A percentile compares a stretch with the other conserved stretches of the same genome.
Conservation (phyloP, 2,329 filamentous ascomycete genomes). For the Colletotrichum melonis region DNA sequence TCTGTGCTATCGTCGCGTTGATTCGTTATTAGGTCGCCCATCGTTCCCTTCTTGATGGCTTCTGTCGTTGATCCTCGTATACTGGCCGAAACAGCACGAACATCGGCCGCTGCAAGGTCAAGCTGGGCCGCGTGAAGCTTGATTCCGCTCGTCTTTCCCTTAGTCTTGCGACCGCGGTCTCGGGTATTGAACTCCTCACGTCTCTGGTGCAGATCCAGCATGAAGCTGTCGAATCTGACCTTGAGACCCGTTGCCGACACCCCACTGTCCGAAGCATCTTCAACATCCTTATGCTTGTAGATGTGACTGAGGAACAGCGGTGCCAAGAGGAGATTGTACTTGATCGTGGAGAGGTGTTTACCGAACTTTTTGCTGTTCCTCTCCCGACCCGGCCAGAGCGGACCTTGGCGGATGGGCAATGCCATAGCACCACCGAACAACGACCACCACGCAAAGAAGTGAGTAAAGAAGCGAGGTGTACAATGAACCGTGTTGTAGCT, state of each 20-base stretch:
- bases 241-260: conserved; percentile 97
- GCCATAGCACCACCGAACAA: conserved; percentile 96
- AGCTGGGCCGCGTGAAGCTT: conserved; percentile 95
- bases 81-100: conserved; percentile 91
- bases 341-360: conserved; percentile 96
- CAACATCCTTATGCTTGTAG: conserved; percentile 97
- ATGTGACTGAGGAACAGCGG: conserved; percentile 96
- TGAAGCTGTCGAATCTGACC: conserved; percentile 94
- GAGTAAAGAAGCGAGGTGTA: conserved; percentile 95
- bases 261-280: conserved; percentile 80
- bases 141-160: conserved; percentile 89
- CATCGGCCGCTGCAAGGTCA: conserved; percentile 90
- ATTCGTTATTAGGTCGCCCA: conserved; percentile 63
- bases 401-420: conserved; percentile 91
- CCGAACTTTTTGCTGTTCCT: conserved; percentile 99
- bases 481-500: conserved; percentile 98
- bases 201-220: conserved; percentile 94
- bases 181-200: conserved; percentile 90
- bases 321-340: conserved; percentile 93
- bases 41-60: conserved; percentile 73
- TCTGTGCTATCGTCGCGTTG: conserved; percentile 71
- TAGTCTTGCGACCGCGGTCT: conserved; percentile 79
- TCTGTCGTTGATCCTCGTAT: conserved; percentile 85
- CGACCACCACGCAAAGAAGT: conserved; percentile 98
- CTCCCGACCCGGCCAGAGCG: conserved; percentile 89